Conservation (phyloP, 1,139 yeast genomes). For the Hansenula lynferdii region DNA sequence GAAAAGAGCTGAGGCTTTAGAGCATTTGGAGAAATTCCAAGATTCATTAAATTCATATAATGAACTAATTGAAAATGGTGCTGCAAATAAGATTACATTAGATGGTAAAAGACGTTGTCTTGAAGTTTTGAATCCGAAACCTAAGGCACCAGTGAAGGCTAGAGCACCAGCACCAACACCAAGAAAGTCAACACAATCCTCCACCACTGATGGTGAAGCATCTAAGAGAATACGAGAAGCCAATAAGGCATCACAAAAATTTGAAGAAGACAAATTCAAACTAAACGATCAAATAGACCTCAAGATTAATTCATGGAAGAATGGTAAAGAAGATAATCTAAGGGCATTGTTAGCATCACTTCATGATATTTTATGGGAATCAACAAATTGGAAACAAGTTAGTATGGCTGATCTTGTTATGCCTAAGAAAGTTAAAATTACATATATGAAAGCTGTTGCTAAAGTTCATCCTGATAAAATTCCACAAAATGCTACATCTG, state of each 20-base stretch:
- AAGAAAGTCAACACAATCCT: conserved; percentile 10
- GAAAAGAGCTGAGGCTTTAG: conserved; percentile 80
- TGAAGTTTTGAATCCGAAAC: conserved; percentile 51
- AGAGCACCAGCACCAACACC: conserved; percentile 19
- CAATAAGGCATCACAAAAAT: conserved; percentile 40
- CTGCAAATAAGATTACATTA: conserved; percentile 56
- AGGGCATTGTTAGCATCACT: conserved; percentile 69
- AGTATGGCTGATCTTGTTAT: conserved; percentile 72
- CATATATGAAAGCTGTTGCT: conserved; percentile 90
- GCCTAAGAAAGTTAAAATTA: conserved; percentile 85
- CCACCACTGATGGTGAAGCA: conserved; percentile 31
- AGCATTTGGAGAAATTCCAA: conserved; percentile 64
- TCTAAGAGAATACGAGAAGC: conserved; percentile 43
- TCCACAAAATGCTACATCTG: conserved; percentile 44
- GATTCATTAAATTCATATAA: conserved; percentile 62
- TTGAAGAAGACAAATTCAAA: conserved; percentile 51
- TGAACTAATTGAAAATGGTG: conserved; percentile 61
- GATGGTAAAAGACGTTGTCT: conserved; percentile 84
- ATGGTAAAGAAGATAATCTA: conserved; percentile 72
- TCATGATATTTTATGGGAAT: conserved; percentile 59
- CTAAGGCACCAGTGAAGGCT: conserved; percentile 19
- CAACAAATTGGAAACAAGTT: conserved; percentile 58
- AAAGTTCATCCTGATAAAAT: conserved; percentile 94
- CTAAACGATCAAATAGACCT: conserved; percentile 58
- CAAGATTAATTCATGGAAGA: conserved; percentile 58